Percentiles rank a stretch among this genome's conserved stretches.
phyloP scores from a whole-genome alignment of 2,329 filamentous ascomycete species.

The Talaromyces verruculosus region DNA sequence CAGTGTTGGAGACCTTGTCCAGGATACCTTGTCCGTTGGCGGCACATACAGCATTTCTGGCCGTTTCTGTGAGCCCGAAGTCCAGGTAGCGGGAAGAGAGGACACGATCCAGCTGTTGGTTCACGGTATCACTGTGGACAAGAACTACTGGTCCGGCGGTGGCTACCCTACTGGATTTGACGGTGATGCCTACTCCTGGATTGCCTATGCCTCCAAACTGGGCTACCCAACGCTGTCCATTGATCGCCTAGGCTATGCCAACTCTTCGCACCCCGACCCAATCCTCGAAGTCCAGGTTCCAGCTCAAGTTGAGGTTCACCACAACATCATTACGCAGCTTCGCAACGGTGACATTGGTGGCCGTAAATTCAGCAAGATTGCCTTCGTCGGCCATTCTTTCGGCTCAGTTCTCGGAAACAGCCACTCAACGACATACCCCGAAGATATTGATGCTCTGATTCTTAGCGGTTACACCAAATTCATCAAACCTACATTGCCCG shows the following conservation, averaged over 20 bases:
- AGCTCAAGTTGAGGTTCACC: background rate
- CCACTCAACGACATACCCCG: background rate
- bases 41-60: slow-evolving; percentile 8
- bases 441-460: background rate
- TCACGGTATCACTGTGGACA: slow-evolving; percentile 9
- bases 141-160: slow-evolving; percentile 13
- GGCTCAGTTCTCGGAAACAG: background rate
- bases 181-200: slow-evolving; percentile 6
- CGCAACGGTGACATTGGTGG: background rate
- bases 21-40: slow-evolving; percentile 11
- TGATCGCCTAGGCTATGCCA: background rate
- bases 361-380: background rate
- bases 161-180: slow-evolving; percentile 10
- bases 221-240: background rate
- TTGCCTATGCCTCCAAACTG: slow-evolving; percentile 1
- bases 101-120: slow-evolving; percentile 1
- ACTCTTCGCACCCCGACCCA: background rate
- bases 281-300: background rate
- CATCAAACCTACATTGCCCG: slow-evolving; percentile 5
- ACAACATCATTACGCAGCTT: background rate
- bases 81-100: background rate
- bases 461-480: background rate
- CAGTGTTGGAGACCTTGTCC: background rate
- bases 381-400: background rate
- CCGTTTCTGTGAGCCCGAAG: slow-evolving; percentile 6